A percentile compares a stretch with the other conserved stretches of the same genome.
These are phyloP conservation scores for Besnoitia besnoiti DNA, from an alignment of 169 alveolate species.

Conservation along the genomic window DNA sequence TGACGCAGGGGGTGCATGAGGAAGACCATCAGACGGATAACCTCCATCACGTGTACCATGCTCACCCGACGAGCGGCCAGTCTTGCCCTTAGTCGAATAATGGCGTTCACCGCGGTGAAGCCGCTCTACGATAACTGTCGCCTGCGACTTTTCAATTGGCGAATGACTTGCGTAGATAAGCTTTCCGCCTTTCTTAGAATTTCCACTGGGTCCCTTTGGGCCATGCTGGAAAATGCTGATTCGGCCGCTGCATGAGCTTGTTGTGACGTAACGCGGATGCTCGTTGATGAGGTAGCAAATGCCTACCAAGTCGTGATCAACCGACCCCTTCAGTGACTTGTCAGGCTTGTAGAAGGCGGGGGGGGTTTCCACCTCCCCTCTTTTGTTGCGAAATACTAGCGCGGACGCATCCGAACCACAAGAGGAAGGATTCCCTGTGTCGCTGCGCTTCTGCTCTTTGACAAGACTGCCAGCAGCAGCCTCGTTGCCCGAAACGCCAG, in stretches of 20 bases:
- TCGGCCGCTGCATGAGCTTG: conserved; percentile 61
- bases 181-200: conserved; percentile 35
- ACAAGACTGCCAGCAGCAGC: not conserved
- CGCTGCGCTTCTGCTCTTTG: not conserved
- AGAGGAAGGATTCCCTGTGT: not conserved
- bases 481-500: not conserved
- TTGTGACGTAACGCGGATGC: conserved; percentile 7
- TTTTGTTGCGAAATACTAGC: not conserved
- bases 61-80: not conserved
- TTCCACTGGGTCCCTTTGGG: not conserved
- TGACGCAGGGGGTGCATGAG: not conserved
- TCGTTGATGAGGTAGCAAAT: not conserved
- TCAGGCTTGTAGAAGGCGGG: not conserved
- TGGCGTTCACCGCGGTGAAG: not conserved
- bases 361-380: not conserved
- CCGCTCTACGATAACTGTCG: not conserved
- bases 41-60: not conserved
- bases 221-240: conserved; percentile 15
- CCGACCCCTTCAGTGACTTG: conserved; percentile 57
- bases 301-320: not conserved
- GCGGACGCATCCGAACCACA: not conserved
- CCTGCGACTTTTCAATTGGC: not conserved
- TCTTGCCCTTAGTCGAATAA: not conserved
- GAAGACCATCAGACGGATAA: too few species aligned
- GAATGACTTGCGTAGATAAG: conserved; percentile 13